A percentile compares a stretch with the other conserved stretches of the same genome.
These are phyloP conservation scores for Bipolaris bicolor DNA, from an alignment of 2,329 filamentous ascomycete genomes.

Conservation along the genomic window DNA sequence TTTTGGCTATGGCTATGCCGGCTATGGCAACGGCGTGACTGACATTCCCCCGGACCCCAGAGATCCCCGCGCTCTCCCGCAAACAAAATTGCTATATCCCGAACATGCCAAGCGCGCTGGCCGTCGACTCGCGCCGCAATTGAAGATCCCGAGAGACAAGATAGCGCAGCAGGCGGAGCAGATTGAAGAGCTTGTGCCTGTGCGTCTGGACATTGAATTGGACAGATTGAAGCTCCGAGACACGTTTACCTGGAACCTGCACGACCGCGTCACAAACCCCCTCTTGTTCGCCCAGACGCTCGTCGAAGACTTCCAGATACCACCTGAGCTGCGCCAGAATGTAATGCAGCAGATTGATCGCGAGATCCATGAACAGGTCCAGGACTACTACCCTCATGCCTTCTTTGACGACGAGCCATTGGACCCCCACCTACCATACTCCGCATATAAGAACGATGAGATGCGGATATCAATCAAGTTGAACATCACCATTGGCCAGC, in stretches of 20 bases:
- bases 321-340: constrained; percentile 65
- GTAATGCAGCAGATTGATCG: constrained; percentile 70
- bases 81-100: constrained; percentile 75
- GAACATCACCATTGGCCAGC: constrained; percentile 95
- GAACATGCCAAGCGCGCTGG: constrained; percentile 76
- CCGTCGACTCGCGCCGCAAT: constrained; percentile 72
- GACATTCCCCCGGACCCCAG: constrained; percentile 50
- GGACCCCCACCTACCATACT: constrained; percentile 88
- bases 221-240: constrained; percentile 95
- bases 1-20: constrained; percentile 78
- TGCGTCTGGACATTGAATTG: constrained; percentile 91
- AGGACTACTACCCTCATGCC: constrained; percentile 91
- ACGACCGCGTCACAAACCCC: constrained; percentile 80
- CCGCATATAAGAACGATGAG: constrained; percentile 97
- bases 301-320: constrained; percentile 83
- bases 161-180: constrained; percentile 85
- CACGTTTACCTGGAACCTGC: constrained; percentile 97
- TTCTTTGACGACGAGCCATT: constrained; percentile 88
- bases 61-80: constrained; percentile 59
- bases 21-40: constrained; percentile 86
- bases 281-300: constrained; percentile 88
- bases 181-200: constrained; percentile 86
- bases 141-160: constrained; percentile 82
- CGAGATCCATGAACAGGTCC: constrained; percentile 86
- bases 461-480: constrained; percentile 96